Evolutionary conservation across 2,329 filamentous ascomycete species (phyloP).

Genomic region (Cladosporium sphaerospermum): DNA sequence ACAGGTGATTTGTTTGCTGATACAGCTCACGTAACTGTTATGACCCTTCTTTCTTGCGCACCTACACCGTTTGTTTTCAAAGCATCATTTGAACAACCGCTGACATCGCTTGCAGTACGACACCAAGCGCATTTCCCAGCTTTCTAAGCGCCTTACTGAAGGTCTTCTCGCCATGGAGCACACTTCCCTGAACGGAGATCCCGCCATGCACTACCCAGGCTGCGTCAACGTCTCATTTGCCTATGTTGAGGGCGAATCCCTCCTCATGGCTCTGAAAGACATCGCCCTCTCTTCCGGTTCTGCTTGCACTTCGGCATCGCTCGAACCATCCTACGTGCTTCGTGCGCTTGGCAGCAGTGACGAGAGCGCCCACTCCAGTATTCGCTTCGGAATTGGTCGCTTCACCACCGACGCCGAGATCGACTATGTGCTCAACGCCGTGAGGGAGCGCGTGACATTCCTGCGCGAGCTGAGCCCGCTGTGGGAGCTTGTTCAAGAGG

Average conservation of each 20-base stretch:
- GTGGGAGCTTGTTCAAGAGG: slow-evolving; percentile 97
- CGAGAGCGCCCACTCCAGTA: slow-evolving; percentile 95
- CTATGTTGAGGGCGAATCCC: slow-evolving; percentile 95
- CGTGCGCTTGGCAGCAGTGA: slow-evolving; percentile 92
- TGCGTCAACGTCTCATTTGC: slow-evolving; percentile 98
- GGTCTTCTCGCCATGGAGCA: slow-evolving; percentile 87
- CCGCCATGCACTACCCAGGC: slow-evolving; percentile 79
- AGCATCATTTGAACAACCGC: slow-evolving; percentile 18
- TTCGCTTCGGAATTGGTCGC: slow-evolving; percentile 92
- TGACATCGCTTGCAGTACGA: slow-evolving; percentile 65
- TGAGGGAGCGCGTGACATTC: slow-evolving; percentile 84
- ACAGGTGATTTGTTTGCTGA: slow-evolving; percentile 44
- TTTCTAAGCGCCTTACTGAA: slow-evolving; percentile 77
- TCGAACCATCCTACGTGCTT: slow-evolving; percentile 94
- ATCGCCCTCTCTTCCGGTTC: slow-evolving; percentile 95
- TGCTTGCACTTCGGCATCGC: slow-evolving; percentile 91
- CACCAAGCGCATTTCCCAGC: slow-evolving; percentile 68
- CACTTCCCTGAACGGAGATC: slow-evolving; percentile 82
- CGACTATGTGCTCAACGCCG: slow-evolving; percentile 94
- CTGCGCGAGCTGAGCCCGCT: slow-evolving; percentile 89
- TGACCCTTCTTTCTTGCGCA: slow-evolving; percentile 8
- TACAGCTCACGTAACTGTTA: slow-evolving; percentile 22
- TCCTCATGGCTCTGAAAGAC: slow-evolving; percentile 97
- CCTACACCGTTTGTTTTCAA: slow-evolving; percentile 1
- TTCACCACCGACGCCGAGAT: slow-evolving; percentile 96